phyloP scores from a whole-genome alignment of 129 eudicot species.

The Flaveria bidentis region DNA sequence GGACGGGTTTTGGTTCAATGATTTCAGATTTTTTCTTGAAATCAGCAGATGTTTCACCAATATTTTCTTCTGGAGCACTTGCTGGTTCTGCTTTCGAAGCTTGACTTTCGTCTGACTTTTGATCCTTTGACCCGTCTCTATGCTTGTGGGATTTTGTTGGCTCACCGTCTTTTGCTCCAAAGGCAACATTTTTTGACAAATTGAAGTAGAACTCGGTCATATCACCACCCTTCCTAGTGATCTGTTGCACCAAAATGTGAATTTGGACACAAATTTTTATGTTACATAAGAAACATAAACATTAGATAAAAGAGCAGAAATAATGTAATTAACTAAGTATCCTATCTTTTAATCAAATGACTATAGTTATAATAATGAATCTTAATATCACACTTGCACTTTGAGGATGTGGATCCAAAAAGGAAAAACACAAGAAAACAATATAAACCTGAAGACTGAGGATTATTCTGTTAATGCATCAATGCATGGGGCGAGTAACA shows the following conservation, averaged over 20 bases:
- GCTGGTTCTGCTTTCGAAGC: conserved; percentile 32
- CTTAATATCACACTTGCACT: too few species aligned
- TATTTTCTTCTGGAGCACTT: conserved; percentile 21
- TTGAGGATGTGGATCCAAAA: too few species aligned
- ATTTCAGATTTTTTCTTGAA: conserved; percentile 40
- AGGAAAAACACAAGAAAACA: too few species aligned
- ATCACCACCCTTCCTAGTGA: conserved; percentile 60
- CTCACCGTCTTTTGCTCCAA: conserved; percentile 59
- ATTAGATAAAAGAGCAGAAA: background rate
- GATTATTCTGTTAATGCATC: too few species aligned
- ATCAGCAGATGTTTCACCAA: conserved; percentile 28
- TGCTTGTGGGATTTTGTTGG: conserved; percentile 31
- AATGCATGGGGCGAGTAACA: too few species aligned
- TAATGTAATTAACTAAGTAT: background rate
- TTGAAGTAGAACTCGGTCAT: conserved; percentile 77
- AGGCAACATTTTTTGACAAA: conserved; percentile 73
- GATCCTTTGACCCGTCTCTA: conserved; percentile 36
- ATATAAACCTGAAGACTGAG: too few species aligned
- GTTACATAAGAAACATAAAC: background rate
- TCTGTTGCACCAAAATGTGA: background rate
- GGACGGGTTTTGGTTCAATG: conserved; percentile 28
- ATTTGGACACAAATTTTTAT: background rate
- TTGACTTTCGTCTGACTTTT: conserved; percentile 28
- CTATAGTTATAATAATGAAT: too few species aligned
- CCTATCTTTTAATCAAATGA: background rate